A percentile compares a stretch with the other conserved stretches of the same genome.
These are phyloP conservation scores for Colletotrichum sp. DNA, from an alignment of 2,329 filamentous ascomycete species.

Conservation along the genomic window DNA sequence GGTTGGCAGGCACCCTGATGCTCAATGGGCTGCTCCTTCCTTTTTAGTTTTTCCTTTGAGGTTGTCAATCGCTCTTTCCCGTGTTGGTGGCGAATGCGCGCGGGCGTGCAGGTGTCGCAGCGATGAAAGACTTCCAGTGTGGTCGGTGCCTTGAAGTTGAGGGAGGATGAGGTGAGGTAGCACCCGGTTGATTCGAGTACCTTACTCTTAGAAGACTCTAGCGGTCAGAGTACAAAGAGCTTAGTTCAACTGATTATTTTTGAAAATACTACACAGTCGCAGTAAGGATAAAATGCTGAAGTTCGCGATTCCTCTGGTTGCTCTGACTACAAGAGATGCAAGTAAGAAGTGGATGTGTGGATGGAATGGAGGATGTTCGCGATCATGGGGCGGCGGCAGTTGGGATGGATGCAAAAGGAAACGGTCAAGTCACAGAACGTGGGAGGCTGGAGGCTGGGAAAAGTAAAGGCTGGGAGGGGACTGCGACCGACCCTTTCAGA, in stretches of 20 bases:
- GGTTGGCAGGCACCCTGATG: constrained; percentile 2
- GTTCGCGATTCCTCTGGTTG: constrained; percentile 13
- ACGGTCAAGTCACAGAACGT: constrained; percentile 10
- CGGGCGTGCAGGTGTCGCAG: not conserved
- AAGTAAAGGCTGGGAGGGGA: constrained; percentile 13
- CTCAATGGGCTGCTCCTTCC: constrained; percentile 5
- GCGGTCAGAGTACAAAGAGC: not conserved
- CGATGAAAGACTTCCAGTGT: not conserved
- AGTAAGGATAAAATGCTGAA: not conserved
- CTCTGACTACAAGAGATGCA: constrained; percentile 20
- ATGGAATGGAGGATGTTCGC: constrained; percentile 16
- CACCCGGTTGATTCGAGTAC: not conserved
- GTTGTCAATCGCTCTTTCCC: not conserved
- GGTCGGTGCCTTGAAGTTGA: not conserved
- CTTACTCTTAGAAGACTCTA: not conserved
- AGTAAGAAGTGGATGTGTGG: constrained; percentile 20
- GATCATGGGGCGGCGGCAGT: constrained; percentile 15
- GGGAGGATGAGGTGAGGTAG: not conserved
- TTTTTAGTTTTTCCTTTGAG: not conserved
- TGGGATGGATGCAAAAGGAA: constrained; percentile 13
- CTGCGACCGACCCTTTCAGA: not conserved
- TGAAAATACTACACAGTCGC: not conserved
- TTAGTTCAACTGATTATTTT: not conserved
- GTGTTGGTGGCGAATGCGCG: not conserved
- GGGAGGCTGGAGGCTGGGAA: constrained; percentile 20